Evolutionary conservation across 352 stramenopile species (phyloP).

Genomic region (Globisporangium nagaii): DNA sequence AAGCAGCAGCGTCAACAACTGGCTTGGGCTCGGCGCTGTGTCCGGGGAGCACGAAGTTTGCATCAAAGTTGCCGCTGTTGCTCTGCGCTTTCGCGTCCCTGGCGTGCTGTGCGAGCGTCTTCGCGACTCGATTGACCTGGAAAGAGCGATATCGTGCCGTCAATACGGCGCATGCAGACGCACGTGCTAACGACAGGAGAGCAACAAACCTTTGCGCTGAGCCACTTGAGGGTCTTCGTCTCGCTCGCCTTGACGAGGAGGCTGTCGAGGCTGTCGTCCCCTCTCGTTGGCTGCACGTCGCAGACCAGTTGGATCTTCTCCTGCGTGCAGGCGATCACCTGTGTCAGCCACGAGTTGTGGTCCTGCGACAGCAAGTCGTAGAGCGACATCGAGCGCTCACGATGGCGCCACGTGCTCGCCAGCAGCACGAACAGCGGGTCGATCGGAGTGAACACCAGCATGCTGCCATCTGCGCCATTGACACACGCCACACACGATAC

Average conservation of each 20-base stretch:
- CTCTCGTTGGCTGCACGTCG: slow-evolving; percentile 40
- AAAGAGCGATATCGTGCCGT: too few relatives aligned
- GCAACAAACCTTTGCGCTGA: slow-evolving; percentile 35
- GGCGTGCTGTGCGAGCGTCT: slow-evolving; percentile 32
- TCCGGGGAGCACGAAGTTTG: slow-evolving; percentile 10
- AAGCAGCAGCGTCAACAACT: not conserved
- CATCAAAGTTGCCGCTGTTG: slow-evolving; percentile 23
- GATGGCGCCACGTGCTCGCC: slow-evolving; percentile 39
- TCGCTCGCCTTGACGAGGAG: slow-evolving; percentile 59
- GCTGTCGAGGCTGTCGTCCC: slow-evolving; percentile 36
- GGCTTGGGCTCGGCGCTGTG: slow-evolving; percentile 4
- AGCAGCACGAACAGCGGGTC: slow-evolving; percentile 75
- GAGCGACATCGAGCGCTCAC: slow-evolving; percentile 40
- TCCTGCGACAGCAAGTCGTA: slow-evolving; percentile 46
- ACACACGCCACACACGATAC: not conserved
- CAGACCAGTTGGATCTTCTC: slow-evolving; percentile 39
- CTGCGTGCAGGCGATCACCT: slow-evolving; percentile 24
- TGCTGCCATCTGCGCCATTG: slow-evolving; percentile 41
- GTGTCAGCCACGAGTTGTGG: slow-evolving; percentile 54
- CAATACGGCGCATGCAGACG: not conserved
- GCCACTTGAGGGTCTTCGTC: slow-evolving; percentile 43
- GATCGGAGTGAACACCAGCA: slow-evolving; percentile 59
- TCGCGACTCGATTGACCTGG: slow-evolving; percentile 33
- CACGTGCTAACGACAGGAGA: not conserved
- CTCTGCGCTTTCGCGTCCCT: slow-evolving; percentile 10